These are phyloP conservation scores for Globisporangium solare DNA, from an alignment of 352 stramenopile genomes.

Conservation along the genomic window DNA sequence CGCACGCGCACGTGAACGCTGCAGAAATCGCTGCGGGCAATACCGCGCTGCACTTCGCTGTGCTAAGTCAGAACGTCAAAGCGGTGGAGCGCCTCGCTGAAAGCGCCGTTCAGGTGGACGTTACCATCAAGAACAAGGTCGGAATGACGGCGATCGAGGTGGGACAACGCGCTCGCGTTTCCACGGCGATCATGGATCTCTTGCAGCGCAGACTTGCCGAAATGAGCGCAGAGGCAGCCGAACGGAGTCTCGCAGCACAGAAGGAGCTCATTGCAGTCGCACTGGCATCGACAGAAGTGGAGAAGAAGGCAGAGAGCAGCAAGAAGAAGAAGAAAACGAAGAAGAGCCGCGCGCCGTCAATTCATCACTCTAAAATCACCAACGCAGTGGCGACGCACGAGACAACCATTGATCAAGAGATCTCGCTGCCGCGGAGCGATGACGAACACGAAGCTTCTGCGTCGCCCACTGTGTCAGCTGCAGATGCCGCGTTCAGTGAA, in stretches of 20 bases:
- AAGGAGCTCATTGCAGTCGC: conserved; percentile 6
- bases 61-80: conserved; percentile 52
- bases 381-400: background rate
- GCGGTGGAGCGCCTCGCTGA: conserved; percentile 34
- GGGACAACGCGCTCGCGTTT: conserved; percentile 7
- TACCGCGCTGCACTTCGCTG: conserved; percentile 70
- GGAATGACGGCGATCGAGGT: conserved; percentile 16
- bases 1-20: conserved; percentile 33
- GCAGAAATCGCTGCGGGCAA: conserved; percentile 41
- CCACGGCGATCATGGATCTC: conserved; percentile 18
- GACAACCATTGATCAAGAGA: background rate
- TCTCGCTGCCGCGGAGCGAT: background rate
- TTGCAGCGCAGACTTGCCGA: conserved; percentile 19
- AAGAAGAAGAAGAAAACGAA: conserved; percentile 42
- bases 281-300: conserved; percentile 3
- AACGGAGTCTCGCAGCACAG: conserved; percentile 4
- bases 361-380: background rate
- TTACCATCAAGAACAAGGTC: conserved; percentile 16
- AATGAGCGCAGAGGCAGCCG: conserved; percentile 7
- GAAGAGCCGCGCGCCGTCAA: conserved; percentile 20
- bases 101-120: conserved; percentile 2
- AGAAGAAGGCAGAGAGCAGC: conserved; percentile 16
- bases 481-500: background rate
- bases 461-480: background rate
- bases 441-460: background rate